Evolutionary conservation across 2,329 filamentous ascomycete genomes (phyloP), one percentile per base, ranked within the genome.

Genomic region (Colletotrichum australisinense): DNA sequence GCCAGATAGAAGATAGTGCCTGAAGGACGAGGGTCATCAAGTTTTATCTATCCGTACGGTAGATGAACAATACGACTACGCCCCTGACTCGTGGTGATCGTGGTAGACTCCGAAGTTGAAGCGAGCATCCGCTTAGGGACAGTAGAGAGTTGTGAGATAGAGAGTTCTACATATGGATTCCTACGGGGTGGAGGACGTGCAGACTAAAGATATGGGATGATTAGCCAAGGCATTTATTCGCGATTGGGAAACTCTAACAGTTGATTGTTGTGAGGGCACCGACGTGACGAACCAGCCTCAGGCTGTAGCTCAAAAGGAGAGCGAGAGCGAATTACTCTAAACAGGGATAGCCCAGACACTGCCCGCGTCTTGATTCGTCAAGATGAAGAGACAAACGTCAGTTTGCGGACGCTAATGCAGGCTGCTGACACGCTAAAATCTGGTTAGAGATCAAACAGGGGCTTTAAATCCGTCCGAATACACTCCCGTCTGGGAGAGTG

Each of bases 391-490:
- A 46, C 14, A n/a, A 42, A 56, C 16, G 24, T 42, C 19, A 42
- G n/a, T n/a, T n/a, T 46, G n/a, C 38, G 53, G 65, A 69, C 69
- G 65, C 69, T 72, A 69, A 72, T 69, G 69, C 69, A 72, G 30
- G 24, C 65, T 72, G 69, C 69, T 72, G 69, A 72, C 69, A 19
- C 65, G 58, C 49, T 63, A 64, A 64, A 72, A 24, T 28, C n/a
- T 58, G 28, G 19, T 6, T 42, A 5, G 14, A 22, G 8, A 42
- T 46, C 16, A 16, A 24, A 24, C 14, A 38, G 26, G 52, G 28
- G 53, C 22, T 35, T 64, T 63, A 69, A 59, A 69, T 63, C 56
- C 69, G 49, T 26, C 52, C 30, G 8, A 22, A 46, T 38, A 42
- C 53, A 24, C 24, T 52, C 11, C 19, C 12, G 35, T n/a, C 46